Percentiles rank a stretch among this genome's conserved stretches.
Evolutionary conservation across 306 rosid species (phyloP).

Genomic region (Glycine tomentella): DNA sequence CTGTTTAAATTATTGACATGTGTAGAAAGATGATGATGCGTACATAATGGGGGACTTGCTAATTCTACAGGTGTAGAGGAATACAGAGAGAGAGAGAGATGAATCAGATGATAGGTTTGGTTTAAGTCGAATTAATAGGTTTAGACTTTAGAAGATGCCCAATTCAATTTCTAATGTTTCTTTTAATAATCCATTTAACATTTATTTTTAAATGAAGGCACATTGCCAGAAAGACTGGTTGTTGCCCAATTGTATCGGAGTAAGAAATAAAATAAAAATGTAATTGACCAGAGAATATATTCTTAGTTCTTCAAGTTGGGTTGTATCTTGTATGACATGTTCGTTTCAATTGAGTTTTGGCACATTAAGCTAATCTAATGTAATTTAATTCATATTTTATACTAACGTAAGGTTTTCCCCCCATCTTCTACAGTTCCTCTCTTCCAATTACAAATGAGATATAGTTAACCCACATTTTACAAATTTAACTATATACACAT

Average conservation of each 20-base stretch:
- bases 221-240: background rate
- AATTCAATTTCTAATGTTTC: background rate
- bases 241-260: background rate
- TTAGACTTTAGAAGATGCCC: background rate
- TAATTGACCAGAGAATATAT: background rate
- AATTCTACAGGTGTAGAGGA: too few species aligned
- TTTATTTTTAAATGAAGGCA: background rate
- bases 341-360: background rate
- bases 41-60: background rate
- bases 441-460: background rate
- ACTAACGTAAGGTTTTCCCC: too few species aligned
- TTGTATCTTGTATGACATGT: background rate
- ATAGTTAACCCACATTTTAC: background rate
- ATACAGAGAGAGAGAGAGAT: background rate
- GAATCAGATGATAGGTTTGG: background rate
- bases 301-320: background rate
- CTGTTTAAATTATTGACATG: too few species aligned
- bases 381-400: background rate
- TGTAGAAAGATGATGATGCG: background rate
- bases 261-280: background rate
- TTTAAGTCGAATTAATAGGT: background rate
- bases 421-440: background rate
- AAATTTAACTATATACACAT: background rate
- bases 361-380: background rate
- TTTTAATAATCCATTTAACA: background rate